phyloP scores from a whole-genome alignment of 495 filamentous ascomycete genomes.

The Ramalina peruviana region DNA sequence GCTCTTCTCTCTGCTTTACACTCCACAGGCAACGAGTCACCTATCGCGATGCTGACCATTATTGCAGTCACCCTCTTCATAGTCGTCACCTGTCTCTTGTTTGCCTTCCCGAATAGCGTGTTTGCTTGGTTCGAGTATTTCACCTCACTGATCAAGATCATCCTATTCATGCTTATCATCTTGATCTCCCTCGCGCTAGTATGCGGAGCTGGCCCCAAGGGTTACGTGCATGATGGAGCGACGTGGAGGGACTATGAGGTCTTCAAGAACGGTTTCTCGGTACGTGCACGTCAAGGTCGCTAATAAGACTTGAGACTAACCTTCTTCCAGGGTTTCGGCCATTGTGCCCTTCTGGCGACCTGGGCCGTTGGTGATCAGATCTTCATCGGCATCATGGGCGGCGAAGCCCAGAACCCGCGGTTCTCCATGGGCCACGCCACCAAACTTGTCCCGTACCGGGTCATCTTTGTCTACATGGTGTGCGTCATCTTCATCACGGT shows the following conservation, averaged over 20 bases:
- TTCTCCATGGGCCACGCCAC: slow-evolving; percentile 19
- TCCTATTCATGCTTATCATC: slow-evolving; percentile 22
- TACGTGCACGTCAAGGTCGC: neutral
- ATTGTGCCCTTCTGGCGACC: slow-evolving; percentile 12
- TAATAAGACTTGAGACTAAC: neutral
- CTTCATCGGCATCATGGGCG: slow-evolving; percentile 14
- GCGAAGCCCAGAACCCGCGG: slow-evolving; percentile 19
- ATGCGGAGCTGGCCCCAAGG: slow-evolving; percentile 19
- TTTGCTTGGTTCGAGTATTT: slow-evolving; percentile 23
- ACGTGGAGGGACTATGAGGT: slow-evolving; percentile 15
- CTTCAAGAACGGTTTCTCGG: slow-evolving; percentile 22
- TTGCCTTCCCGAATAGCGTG: slow-evolving; percentile 17
- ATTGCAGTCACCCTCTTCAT: slow-evolving; percentile 20
- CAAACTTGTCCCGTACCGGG: slow-evolving; percentile 20
- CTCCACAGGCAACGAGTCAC: neutral
- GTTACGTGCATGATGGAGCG: slow-evolving; percentile 17
- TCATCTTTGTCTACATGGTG: slow-evolving; percentile 20
- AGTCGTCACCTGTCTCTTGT: slow-evolving; percentile 13
- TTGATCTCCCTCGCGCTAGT: slow-evolving; percentile 16
- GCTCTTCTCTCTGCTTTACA: neutral
- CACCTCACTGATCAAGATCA: slow-evolving; percentile 20
- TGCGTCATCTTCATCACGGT: slow-evolving; percentile 18
- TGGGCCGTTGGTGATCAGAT: slow-evolving; percentile 15
- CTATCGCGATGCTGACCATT: neutral
- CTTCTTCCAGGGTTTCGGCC: slow-evolving; percentile 12